phyloP scores from a whole-genome alignment of 352 stramenopile species.

The Globisporangium uncinulatum region DNA sequence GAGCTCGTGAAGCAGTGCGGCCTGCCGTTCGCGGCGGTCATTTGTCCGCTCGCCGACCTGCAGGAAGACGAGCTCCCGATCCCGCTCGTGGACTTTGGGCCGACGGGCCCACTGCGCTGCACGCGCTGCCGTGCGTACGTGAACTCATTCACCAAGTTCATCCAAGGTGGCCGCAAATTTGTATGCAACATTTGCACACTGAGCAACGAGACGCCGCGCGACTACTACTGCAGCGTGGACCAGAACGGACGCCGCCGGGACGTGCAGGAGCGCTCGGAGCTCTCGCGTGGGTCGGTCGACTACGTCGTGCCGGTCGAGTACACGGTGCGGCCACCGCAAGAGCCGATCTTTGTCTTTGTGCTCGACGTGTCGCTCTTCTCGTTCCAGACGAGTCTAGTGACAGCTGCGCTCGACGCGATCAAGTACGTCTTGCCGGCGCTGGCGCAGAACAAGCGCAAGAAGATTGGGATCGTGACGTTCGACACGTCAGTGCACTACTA shows the following conservation, averaged over 20 bases:
- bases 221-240: slow-evolving; percentile 88
- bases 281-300: slow-evolving; percentile 80
- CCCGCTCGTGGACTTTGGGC: slow-evolving; percentile 82
- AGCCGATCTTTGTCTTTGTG: slow-evolving; percentile 85
- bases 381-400: slow-evolving; percentile 67
- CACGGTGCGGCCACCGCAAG: slow-evolving; percentile 71
- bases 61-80: slow-evolving; percentile 80
- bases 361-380: slow-evolving; percentile 84
- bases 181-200: slow-evolving; percentile 88
- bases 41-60: slow-evolving; percentile 78
- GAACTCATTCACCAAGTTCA: slow-evolving; percentile 87
- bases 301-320: slow-evolving; percentile 83
- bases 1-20: slow-evolving; percentile 74
- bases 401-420: slow-evolving; percentile 65
- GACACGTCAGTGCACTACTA: slow-evolving; percentile 84
- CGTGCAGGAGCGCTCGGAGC: slow-evolving; percentile 70
- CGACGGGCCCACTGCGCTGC: slow-evolving; percentile 73
- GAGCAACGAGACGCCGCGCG: slow-evolving; percentile 74
- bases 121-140: slow-evolving; percentile 84
- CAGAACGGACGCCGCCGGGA: slow-evolving; percentile 80
- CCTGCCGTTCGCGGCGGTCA: slow-evolving; percentile 73
- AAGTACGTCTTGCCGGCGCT: slow-evolving; percentile 71
- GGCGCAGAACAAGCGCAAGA: slow-evolving; percentile 78
- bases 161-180: slow-evolving; percentile 79
- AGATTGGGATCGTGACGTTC: slow-evolving; percentile 87